These are phyloP conservation scores for Maudiozyma serrabonitensis DNA, from an alignment of 805 yeast species.

Conservation along the genomic window DNA sequence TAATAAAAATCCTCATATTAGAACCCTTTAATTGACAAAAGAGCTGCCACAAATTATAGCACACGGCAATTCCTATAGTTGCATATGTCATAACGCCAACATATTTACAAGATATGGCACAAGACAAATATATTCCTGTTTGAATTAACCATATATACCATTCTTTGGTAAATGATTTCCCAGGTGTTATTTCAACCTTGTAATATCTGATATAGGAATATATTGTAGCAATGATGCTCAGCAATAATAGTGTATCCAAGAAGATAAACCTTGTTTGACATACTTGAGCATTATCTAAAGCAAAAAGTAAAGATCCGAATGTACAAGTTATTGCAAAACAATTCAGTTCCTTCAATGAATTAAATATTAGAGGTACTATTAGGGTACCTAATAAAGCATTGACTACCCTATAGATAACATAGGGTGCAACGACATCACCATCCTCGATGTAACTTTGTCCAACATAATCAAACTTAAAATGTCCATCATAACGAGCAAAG, in stretches of 20 bases:
- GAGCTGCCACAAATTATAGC: constrained; percentile 77
- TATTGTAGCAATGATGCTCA: constrained; percentile 73
- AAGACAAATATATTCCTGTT: constrained; percentile 79
- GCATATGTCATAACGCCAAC: constrained; percentile 90
- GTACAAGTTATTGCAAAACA: constrained; percentile 70
- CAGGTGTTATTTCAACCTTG: constrained; percentile 41
- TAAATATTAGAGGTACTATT: constrained; percentile 75
- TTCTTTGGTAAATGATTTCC: constrained; percentile 39
- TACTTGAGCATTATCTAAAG: constrained; percentile 84
- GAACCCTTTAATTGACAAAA: constrained; percentile 63
- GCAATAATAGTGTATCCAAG: constrained; percentile 78
- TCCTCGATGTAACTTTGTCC: constrained; percentile 53
- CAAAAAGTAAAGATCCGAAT: constrained; percentile 63
- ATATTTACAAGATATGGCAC: constrained; percentile 90
- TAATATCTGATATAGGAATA: constrained; percentile 73
- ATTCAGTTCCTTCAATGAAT: constrained; percentile 76
- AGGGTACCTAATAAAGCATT: constrained; percentile 71
- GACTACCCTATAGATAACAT: constrained; percentile 67
- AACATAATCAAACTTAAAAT: constrained; percentile 80
- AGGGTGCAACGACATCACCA: constrained; percentile 67
- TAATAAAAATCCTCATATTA: constrained; percentile 38
- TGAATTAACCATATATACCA: constrained; percentile 86
- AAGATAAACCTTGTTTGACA: constrained; percentile 84
- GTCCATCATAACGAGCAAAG: constrained; percentile 79
- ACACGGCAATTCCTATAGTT: constrained; percentile 78